Base-by-base conservation (phyloP, 768 basidiomycete species). In the Hypsizygus marmoreus region DNA sequence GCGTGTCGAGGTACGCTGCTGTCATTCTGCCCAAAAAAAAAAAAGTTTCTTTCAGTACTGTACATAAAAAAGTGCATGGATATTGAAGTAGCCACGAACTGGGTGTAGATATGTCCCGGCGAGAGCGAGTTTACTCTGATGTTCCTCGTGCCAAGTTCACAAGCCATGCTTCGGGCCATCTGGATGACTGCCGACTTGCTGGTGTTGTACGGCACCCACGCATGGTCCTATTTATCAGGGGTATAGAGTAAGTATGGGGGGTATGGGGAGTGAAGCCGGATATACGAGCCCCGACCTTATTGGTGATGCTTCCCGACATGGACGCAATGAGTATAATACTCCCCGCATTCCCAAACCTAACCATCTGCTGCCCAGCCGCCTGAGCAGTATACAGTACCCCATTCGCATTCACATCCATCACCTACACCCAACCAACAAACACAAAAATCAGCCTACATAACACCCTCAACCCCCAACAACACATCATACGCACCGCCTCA, bases 301-400 rank as follows among this genome's bases (percentile, higher is more conserved):
- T 89, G 39, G 85, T 84, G 52, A 90, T 75, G n/a, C 74, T 76
- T 4, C 82, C 83, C 4, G 68, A 71, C 74, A 80, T 80, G 11
- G 73, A 75, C 22, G 78, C 78, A 39, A 78, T 68, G 57, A 79
- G 42, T 16, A 80, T 57, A 40, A 80, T 75, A 43, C 73, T 75
- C 0, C 78, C 77, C 2, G 61, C 61, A 0, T 50, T 66, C 0
- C 68, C 68, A 17, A 71, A 68, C 17, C 67, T 60, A 12, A 58
- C 62, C 75, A 79, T 80, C 56, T 76, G 72, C 33, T 70, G 58
- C 0, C 77, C 76, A 9, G 69, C 76, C 0, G 78, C 79, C 53
- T 78, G 75, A 3, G 76, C 74, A 3, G 76, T 77, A 53, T 69
- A 74, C 33, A 80, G 49, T 30, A 72, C 76, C 0, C 76, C 76